phyloP scores from a whole-genome alignment of 129 eudicot genomes.

The Silybum marianum region DNA sequence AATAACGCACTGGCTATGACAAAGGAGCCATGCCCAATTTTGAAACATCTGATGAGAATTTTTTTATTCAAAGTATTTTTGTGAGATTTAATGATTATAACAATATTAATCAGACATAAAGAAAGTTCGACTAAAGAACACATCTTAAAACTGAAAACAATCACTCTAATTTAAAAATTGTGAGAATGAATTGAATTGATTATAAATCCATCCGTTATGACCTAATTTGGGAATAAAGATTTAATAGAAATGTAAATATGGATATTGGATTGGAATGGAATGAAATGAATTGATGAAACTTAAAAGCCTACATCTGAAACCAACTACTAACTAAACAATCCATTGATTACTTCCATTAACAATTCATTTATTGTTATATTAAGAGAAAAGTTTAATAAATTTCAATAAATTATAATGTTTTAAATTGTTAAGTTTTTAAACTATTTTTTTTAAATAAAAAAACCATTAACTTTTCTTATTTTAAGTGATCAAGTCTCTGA shows the following conservation, averaged over 20 bases:
- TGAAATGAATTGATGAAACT: constrained; percentile 22
- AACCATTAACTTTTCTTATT: too few relatives aligned
- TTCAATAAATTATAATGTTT: too few relatives aligned
- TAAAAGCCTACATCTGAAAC: not conserved
- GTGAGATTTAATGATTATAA: not conserved
- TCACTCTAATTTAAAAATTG: not conserved
- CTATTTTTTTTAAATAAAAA: too few relatives aligned
- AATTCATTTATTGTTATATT: constrained; percentile 5
- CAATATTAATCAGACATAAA: not conserved
- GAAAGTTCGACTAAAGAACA: not conserved
- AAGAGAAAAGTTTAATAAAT: too few relatives aligned
- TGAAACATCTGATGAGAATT: not conserved
- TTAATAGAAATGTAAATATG: not conserved
- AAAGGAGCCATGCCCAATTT: too few relatives aligned
- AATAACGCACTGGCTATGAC: not conserved
- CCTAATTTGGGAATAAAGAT: constrained; percentile 18
- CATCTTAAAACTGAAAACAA: not conserved
- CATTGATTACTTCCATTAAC: not conserved
- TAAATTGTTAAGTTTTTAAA: too few relatives aligned
- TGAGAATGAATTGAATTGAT: not conserved
- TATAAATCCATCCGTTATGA: not conserved
- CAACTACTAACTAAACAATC: constrained; percentile 22
- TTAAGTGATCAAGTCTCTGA: too few relatives aligned
- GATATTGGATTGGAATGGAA: constrained; percentile 10
- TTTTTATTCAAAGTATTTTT: not conserved